Base-by-base conservation (phyloP, 2,329 filamentous ascomycete species). In the Arthrobotrys megalospora region DNA sequence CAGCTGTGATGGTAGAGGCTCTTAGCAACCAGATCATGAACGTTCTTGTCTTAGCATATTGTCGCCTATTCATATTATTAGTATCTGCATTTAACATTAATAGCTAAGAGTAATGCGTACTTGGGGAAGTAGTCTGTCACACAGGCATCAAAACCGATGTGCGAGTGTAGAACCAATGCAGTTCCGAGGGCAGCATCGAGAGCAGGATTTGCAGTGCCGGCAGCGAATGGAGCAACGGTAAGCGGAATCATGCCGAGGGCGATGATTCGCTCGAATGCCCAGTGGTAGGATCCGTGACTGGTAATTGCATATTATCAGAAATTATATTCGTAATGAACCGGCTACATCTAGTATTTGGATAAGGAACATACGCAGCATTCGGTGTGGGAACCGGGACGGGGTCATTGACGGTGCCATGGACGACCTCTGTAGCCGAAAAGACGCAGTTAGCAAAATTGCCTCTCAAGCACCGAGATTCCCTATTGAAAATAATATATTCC, bases 221-320 rank as follows among this genome's bases (percentile, higher is more conserved):
- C 91, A 79, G 94, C 94, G 86, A 99, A 99, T 80, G 96, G 96
- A 45, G 94, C 91, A 81, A 98, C 88, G 80, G 92, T 93, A 81
- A 99, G 88, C 63, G 96, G 96, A 79, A 99, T 87, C 79, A 99
- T 90, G 70, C 90, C 92, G 72, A 90, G 91, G 72, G 93, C 91
- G 82, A 98, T 87, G 83, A 90, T 88, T 58, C 90, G 88, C 88
- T 99, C 96, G 83, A 97, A 97, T 78, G 92, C 93, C 96, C 96
- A 99, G 89, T 99, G 96, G 88, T 98, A 99, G 85, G 92, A 96
- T 82, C 96, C 96, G 86, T 99, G 93, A 55, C 76, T 79, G 21
- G 0, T 14, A 36, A 69, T 60, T 24, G 0, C 1, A 34, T n/a
- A 38, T 24, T 69, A 34, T 71, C 32, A 73, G 43, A 6, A 24